phyloP scores from a whole-genome alignment of 768 basidiomycete genomes.

The Daedaleopsis nitida region DNA sequence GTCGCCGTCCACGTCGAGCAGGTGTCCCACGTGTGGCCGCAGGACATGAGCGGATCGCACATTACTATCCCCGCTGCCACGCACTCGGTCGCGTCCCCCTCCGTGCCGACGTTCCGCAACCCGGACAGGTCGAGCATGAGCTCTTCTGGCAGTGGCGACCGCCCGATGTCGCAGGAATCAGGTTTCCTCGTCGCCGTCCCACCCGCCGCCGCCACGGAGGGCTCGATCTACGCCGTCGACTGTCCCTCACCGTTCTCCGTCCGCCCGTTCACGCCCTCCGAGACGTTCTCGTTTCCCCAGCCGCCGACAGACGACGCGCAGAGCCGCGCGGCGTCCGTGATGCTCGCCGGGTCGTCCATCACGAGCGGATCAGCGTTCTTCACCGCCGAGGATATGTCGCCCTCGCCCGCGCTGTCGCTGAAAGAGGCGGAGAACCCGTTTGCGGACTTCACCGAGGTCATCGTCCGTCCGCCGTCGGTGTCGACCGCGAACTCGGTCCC shows the following conservation, averaged over 20 bases:
- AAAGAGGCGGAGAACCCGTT: slow-evolving; percentile 25
- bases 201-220: slow-evolving; percentile 6
- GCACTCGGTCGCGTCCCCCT: slow-evolving; percentile 10
- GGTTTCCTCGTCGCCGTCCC: slow-evolving; percentile 15
- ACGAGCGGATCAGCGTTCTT: background rate
- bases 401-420: slow-evolving; percentile 1
- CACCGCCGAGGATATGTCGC: background rate
- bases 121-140: slow-evolving; percentile 33
- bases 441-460: slow-evolving; percentile 21
- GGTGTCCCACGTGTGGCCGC: slow-evolving; percentile 19
- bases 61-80: slow-evolving; percentile 19
- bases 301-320: slow-evolving; percentile 43
- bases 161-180: slow-evolving; percentile 14
- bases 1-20: background rate
- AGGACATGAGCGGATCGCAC: slow-evolving; percentile 11
- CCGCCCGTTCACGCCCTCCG: slow-evolving; percentile 66
- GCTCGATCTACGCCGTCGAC: slow-evolving; percentile 28
- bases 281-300: slow-evolving; percentile 69
- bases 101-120: slow-evolving; percentile 24
- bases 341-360: slow-evolving; percentile 7
- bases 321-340: slow-evolving; percentile 7
- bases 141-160: slow-evolving; percentile 25
- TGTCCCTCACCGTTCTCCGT: slow-evolving; percentile 58
- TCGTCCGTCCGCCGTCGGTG: background rate
- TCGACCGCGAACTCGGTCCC: slow-evolving; percentile 34